A percentile compares a stretch with the other conserved stretches of the same genome.
These are phyloP conservation scores for Annona cherimola DNA, from an alignment of 164 flowering plant species.

Conservation along the genomic window DNA sequence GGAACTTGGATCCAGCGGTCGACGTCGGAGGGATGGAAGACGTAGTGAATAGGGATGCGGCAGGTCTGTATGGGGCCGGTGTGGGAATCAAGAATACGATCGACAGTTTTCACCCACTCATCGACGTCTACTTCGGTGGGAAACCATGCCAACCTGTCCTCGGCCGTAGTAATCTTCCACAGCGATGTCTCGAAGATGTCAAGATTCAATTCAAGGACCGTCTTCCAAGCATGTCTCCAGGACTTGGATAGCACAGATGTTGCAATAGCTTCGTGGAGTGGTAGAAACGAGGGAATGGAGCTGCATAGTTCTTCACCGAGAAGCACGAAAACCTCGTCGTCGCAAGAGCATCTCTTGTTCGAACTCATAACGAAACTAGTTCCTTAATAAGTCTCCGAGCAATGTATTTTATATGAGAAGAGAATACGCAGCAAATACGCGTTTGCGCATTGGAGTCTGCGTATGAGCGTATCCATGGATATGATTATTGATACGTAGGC, in stretches of 20 bases:
- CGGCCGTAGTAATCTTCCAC: neutral
- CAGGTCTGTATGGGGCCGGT: neutral
- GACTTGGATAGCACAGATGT: neutral
- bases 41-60: neutral
- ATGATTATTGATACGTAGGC: too few species aligned
- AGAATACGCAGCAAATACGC: too few species aligned
- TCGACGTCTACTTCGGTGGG: neutral
- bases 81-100: neutral
- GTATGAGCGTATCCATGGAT: too few species aligned
- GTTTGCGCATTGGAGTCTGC: too few species aligned
- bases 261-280: neutral
- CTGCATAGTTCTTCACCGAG: neutral
- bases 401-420: too few species aligned
- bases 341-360: too few species aligned
- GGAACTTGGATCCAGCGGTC: neutral
- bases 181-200: neutral
- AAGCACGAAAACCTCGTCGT: neutral
- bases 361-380: too few species aligned
- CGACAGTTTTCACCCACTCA: neutral
- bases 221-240: neutral
- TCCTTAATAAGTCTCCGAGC: too few species aligned
- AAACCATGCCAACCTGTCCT: neutral
- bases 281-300: neutral
- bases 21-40: neutral
- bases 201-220: neutral